A percentile compares a stretch with the other conserved stretches of the same genome.
phyloP scores from a whole-genome alignment of 192 early-diverging fungal genomes.

The Coemansia sp. region DNA sequence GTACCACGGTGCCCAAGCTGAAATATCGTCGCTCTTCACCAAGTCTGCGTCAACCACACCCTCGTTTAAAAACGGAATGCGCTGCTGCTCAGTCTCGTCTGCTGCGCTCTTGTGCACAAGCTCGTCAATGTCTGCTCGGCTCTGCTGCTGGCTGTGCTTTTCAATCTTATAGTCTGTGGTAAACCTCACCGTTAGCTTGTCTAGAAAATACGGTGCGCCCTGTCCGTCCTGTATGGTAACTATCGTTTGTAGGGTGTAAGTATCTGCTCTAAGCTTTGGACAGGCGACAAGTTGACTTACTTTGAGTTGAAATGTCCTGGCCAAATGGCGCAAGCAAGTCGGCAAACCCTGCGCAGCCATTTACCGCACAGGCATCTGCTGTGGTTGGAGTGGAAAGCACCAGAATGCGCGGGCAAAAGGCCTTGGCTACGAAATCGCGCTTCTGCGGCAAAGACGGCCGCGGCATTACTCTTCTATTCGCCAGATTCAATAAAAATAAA shows the following conservation, averaged over 20 bases:
- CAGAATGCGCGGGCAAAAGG: constrained; percentile 50
- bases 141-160: constrained; percentile 10
- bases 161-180: constrained; percentile 31
- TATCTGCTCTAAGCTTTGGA: not conserved
- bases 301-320: constrained; percentile 47
- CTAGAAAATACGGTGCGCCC: constrained; percentile 50
- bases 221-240: constrained; percentile 55
- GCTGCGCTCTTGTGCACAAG: constrained; percentile 15
- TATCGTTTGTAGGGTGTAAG: constrained; percentile 13
- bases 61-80: constrained; percentile 18
- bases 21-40: constrained; percentile 17
- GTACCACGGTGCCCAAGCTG: constrained; percentile 78
- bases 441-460: constrained; percentile 40
- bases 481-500: constrained; percentile 20
- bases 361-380: constrained; percentile 30
- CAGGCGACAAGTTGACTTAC: constrained; percentile 14
- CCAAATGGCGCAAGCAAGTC: constrained; percentile 53
- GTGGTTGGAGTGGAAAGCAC: constrained; percentile 27
- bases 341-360: constrained; percentile 35
- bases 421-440: constrained; percentile 50
- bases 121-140: constrained; percentile 24
- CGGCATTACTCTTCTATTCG: constrained; percentile 48
- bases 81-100: constrained; percentile 4
- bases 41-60: constrained; percentile 16
- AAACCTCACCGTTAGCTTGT: constrained; percentile 47